phyloP scores from a whole-genome alignment of 345 rosid genomes.

The Syzygium grande region DNA sequence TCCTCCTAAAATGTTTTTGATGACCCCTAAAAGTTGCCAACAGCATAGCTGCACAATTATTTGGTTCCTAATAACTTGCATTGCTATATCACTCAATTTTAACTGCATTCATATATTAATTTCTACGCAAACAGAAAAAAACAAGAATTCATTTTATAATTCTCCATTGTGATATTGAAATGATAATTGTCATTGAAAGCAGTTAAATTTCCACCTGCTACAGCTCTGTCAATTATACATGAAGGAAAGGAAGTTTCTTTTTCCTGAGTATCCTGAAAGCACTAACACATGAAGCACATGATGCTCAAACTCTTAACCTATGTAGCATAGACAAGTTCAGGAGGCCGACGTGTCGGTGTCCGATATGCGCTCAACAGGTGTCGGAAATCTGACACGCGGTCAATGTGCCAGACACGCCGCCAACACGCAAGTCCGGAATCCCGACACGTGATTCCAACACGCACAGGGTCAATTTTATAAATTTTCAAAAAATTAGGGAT shows the following conservation, averaged over 20 bases:
- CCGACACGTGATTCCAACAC: too few species aligned
- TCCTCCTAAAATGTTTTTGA: not conserved
- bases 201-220: not conserved
- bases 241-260: not conserved
- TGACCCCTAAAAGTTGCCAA: not conserved
- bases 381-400: too few species aligned
- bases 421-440: too few species aligned
- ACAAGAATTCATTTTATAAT: not conserved
- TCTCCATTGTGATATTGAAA: not conserved
- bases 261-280: not conserved
- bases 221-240: not conserved
- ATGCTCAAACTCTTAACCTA: not conserved
- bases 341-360: too few species aligned
- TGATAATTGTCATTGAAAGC: not conserved
- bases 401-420: too few species aligned
- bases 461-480: too few species aligned
- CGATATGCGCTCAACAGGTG: too few species aligned
- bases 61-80: not conserved
- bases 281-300: not conserved
- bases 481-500: too few species aligned
- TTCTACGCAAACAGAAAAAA: not conserved
- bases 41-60: not conserved
- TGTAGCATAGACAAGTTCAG: too few species aligned
- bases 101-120: not conserved
- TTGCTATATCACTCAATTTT: not conserved